These are phyloP conservation scores for Porogramme epimiltina DNA, from an alignment of 1,284 basidiomycete genomes.

Conservation along the genomic window DNA sequence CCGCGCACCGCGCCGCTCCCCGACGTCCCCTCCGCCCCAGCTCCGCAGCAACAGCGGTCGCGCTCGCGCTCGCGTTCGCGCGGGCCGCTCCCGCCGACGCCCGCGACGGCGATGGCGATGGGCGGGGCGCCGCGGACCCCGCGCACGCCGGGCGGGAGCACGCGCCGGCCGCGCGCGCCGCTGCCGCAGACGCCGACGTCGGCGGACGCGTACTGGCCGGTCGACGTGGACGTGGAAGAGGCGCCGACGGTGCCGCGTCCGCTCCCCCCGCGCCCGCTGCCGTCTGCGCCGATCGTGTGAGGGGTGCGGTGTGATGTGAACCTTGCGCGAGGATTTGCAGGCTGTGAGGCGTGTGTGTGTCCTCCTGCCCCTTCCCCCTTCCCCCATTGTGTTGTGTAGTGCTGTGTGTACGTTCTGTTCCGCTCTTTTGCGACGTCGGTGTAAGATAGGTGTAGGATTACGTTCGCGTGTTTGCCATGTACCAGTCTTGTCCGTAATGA, in stretches of 20 bases:
- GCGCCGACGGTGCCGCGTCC: background rate
- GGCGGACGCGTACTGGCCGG: constrained; percentile 15
- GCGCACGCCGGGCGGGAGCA: constrained; percentile 4
- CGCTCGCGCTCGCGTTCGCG: background rate
- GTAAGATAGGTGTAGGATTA: no score
- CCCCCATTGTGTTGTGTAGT: background rate
- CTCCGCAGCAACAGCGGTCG: no score
- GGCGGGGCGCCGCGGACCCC: background rate
- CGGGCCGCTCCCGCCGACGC: background rate
- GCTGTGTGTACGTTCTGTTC: background rate
- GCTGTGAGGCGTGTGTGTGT: no score
- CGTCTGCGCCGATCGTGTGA: background rate
- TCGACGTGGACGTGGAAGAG: background rate
- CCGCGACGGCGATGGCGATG: background rate
- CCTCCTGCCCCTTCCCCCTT: no score
- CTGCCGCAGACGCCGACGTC: constrained; percentile 22
- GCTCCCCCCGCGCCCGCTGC: constrained; percentile 7
- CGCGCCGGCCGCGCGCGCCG: constrained; percentile 6
- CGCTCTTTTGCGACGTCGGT: background rate
- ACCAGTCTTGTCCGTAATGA: no score
- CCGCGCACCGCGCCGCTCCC: background rate
- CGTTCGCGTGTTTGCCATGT: no score
- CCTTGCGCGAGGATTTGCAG: no score
- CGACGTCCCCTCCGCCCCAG: background rate
- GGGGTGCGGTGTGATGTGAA: no score